Conservation (phyloP, 305 asterid species). For the Fraxinus xanthoxyloides region DNA sequence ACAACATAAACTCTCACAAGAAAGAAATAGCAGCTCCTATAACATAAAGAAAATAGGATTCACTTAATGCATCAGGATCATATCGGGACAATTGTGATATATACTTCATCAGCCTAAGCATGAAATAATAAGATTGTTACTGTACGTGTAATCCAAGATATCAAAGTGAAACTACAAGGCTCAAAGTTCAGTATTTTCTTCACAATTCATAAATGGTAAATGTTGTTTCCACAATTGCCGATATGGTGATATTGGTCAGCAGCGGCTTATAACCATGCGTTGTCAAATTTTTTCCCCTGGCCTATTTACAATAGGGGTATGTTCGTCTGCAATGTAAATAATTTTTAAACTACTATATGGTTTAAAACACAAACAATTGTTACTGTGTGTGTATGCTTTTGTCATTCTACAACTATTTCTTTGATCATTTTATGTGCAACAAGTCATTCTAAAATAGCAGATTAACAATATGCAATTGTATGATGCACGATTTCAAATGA, state of each 20-base stretch:
- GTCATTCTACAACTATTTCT: not conserved
- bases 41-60: not conserved
- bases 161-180: not conserved
- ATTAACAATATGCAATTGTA: not conserved
- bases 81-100: not conserved
- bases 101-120: not conserved
- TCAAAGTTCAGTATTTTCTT: not conserved
- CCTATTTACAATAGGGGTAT: not conserved
- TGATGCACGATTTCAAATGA: not conserved
- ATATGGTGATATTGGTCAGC: not conserved
- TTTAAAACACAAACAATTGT: not conserved
- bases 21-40: not conserved
- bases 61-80: constrained; percentile 16
- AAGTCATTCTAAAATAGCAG: not conserved
- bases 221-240: not conserved
- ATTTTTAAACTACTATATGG: not conserved
- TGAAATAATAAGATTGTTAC: not conserved
- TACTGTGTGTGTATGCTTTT: not conserved
- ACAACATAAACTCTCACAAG: constrained; percentile 1
- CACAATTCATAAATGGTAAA: not conserved
- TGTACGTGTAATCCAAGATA: not conserved
- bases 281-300: constrained; percentile 2
- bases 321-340: not conserved
- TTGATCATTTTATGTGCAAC: not conserved
- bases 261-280: not conserved